Evolutionary conservation across 768 basidiomycete species (phyloP).

Genomic region (Trametes coccinea): DNA sequence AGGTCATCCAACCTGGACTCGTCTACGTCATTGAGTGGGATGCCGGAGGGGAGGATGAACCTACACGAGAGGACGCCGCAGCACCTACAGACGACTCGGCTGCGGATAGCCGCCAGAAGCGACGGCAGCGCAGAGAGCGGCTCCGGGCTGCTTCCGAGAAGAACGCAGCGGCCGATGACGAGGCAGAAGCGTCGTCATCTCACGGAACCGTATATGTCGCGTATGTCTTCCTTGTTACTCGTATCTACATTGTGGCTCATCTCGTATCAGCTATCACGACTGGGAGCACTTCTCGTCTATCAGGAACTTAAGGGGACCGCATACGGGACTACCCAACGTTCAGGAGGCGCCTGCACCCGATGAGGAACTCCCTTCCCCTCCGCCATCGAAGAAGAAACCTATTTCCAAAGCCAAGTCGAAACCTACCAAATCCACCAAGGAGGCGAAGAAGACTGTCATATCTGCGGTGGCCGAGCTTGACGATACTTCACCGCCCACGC

Average conservation of each 20-base stretch:
- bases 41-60: conserved; percentile 50
- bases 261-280: conserved; percentile 69
- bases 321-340: conserved; percentile 70
- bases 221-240: conserved; percentile 49
- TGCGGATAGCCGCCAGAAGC: conserved; percentile 44
- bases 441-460: conserved; percentile 17
- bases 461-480: conserved; percentile 7
- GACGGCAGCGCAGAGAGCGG: conserved; percentile 43
- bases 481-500: conserved; percentile 27
- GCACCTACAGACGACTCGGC: conserved; percentile 30
- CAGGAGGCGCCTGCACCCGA: conserved; percentile 46
- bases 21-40: conserved; percentile 89
- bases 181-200: conserved; percentile 23
- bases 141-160: conserved; percentile 33
- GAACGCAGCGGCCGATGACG: conserved; percentile 26
- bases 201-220: conserved; percentile 74
- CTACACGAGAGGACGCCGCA: conserved; percentile 24
- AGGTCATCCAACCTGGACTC: conserved; percentile 90
- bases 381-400: conserved; percentile 37
- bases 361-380: conserved; percentile 33
- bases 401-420: conserved; percentile 28
- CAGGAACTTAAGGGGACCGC: conserved; percentile 82
- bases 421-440: conserved; percentile 6
- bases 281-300: conserved; percentile 97
- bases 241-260: conserved; percentile 15